A percentile compares a stretch with the other conserved stretches of the same genome.
Conservation (phyloP, 768 basidiomycete genomes). For the Leccinum imitatum region DNA sequence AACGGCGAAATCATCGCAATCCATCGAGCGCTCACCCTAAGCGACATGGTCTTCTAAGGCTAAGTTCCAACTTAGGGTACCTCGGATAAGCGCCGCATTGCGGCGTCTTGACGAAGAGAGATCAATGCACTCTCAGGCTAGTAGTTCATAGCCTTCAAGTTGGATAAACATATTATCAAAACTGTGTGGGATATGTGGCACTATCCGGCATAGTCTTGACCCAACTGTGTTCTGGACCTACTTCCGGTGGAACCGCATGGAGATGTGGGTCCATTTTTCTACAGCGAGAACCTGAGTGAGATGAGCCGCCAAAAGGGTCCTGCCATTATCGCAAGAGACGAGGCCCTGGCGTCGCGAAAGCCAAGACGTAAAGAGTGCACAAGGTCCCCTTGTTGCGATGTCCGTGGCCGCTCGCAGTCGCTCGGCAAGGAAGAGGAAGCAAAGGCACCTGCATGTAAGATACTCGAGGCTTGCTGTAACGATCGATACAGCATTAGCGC, state of each 20-base stretch:
- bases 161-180: background rate
- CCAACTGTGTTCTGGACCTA: background rate
- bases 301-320: conserved; percentile 1
- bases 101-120: background rate
- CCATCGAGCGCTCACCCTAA: background rate
- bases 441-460: background rate
- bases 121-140: background rate
- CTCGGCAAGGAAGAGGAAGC: background rate
- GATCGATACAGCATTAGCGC: background rate
- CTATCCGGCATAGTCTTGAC: background rate
- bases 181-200: background rate
- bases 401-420: background rate
- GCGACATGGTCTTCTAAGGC: background rate
- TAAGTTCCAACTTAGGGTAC: background rate
- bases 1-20: background rate
- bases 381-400: background rate
- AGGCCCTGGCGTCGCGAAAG: background rate
- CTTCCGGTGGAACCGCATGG: background rate
- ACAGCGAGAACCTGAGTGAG: background rate
- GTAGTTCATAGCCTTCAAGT: background rate
- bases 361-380: background rate
- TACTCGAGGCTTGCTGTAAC: background rate
- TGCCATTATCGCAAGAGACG: background rate
- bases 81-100: background rate
- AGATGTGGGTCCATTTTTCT: background rate